Evolutionary conservation across 148 eudicot genomes (phyloP), one percentile per base, ranked within the genome.

Genomic region (Arctostaphylos glauca): DNA sequence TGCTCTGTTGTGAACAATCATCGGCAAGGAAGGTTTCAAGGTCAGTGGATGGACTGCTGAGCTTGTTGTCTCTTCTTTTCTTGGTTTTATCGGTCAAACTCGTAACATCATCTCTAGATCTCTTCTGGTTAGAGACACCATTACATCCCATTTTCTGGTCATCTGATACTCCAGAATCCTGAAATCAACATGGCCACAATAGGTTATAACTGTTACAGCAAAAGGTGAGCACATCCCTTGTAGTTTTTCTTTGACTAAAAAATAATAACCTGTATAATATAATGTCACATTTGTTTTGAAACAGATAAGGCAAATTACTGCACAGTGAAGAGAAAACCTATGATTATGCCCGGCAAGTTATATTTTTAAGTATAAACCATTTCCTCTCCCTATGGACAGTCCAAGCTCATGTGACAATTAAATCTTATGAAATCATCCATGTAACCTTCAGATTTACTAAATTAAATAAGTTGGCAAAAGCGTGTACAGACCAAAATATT

Each of bases 81-180:
- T 68, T 86, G 82, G 56, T 74, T 56, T 86, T 80, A 50, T 75
- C 83, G 7, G 64, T 54, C 25, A 47, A 53, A 52, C 52, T 76
- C 46, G 23, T 71, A 50, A 2, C 55, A 68, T 64, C 75, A 56
- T 86, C 85, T 84, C 87, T 83, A 25, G 90, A 70, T 86, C 91
- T 88, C 87, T 89, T 90, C 62, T 77, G 81, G 44, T 81, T 68
- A 54, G 47, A 52, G 62, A 78, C 87, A 81, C 85, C 5, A 59
- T 78, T 43, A 74, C 53, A 71, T 14, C 62, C 23, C 54, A 49
- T 16, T 78, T 60, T 66, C 43, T 62, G 74, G 79, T 88, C 80
- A 78, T n/a, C 84, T 3, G 84, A 76, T 38, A 85, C 52, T 81
- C 84, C 73, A 79, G 81, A 38, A 84, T 82, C 87, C 94, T 92